Percentiles rank a stretch among this genome's conserved stretches.
phyloP scores from a whole-genome alignment of 805 yeast species.

The Millerozyma miso region DNA sequence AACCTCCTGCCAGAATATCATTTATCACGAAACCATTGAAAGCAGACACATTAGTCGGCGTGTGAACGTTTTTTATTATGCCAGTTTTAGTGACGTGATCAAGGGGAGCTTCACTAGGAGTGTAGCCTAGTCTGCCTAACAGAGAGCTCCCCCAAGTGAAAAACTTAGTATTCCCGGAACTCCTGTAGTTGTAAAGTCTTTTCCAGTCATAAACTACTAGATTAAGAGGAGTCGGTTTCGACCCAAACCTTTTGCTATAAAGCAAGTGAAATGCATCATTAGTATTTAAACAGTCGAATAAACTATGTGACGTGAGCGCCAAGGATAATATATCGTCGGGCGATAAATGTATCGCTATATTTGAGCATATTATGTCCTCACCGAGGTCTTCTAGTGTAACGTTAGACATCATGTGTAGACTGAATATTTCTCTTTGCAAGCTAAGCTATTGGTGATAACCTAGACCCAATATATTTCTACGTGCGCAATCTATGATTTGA shows the following conservation, averaged over 20 bases:
- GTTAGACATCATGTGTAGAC: constrained; percentile 8
- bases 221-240: constrained; percentile 39
- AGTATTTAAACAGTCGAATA: constrained; percentile 26
- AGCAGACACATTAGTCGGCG: constrained; percentile 34
- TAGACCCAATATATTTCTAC: too few species aligned
- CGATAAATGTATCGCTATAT: constrained; percentile 28
- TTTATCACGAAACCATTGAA: constrained; percentile 32
- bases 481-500: not conserved
- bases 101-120: constrained; percentile 21
- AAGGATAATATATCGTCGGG: constrained; percentile 39
- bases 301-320: constrained; percentile 33
- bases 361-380: constrained; percentile 37
- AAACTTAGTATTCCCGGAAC: constrained; percentile 29
- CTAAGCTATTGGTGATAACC: too few species aligned
- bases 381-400: constrained; percentile 26
- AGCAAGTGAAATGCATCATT: constrained; percentile 33
- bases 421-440: too few species aligned
- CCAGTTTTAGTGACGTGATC: constrained; percentile 14
- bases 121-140: constrained; percentile 46
- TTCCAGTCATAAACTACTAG: constrained; percentile 47
- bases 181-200: constrained; percentile 39
- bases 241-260: constrained; percentile 43
- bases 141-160: constrained; percentile 49
- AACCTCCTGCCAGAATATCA: constrained; percentile 63
- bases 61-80: constrained; percentile 25